Evolutionary conservation across 2,329 filamentous ascomycete genomes (phyloP).

Genomic region (Daldinia sp.): DNA sequence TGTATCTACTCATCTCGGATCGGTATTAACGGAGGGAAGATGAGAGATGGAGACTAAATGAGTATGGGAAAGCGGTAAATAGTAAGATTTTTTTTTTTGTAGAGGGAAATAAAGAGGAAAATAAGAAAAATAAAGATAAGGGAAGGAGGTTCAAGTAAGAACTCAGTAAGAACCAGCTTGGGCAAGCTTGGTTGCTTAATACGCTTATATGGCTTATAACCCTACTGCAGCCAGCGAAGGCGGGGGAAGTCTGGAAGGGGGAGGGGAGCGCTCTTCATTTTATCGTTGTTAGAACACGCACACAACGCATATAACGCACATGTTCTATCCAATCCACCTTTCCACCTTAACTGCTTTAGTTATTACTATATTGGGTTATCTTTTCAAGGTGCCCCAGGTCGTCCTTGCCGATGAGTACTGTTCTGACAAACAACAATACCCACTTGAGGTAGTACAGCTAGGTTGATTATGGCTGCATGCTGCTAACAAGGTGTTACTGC

Average conservation of each 20-base stretch:
- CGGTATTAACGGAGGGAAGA: neutral
- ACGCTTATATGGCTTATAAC: conserved; percentile 13
- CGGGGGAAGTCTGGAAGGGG: neutral
- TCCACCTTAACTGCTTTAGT: conserved; percentile 13
- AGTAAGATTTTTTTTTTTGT: neutral
- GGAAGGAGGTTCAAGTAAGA: neutral
- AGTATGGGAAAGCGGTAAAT: neutral
- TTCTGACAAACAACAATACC: neutral
- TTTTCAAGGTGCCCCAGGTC: conserved; percentile 1
- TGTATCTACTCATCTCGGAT: conserved; percentile 48
- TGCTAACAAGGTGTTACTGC: conserved; percentile 9
- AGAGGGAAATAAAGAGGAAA: neutral
- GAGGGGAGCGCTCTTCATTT: conserved; percentile 1
- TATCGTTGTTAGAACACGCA: conserved; percentile 4
- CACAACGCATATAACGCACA: neutral
- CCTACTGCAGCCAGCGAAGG: conserved; percentile 10
- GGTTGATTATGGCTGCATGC: conserved; percentile 19
- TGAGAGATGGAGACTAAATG: conserved; percentile 5
- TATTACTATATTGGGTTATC: conserved; percentile 9
- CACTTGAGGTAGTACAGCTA: conserved; percentile 1
- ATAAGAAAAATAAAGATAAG: conserved; percentile 3
- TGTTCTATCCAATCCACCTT: neutral
- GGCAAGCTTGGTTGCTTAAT: neutral
- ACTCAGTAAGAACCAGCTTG: conserved; percentile 7
- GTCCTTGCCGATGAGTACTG: conserved; percentile 1